Evolutionary conservation across 2,329 filamentous ascomycete genomes (phyloP).

Genomic region (Colletotrichum chrysophilum): DNA sequence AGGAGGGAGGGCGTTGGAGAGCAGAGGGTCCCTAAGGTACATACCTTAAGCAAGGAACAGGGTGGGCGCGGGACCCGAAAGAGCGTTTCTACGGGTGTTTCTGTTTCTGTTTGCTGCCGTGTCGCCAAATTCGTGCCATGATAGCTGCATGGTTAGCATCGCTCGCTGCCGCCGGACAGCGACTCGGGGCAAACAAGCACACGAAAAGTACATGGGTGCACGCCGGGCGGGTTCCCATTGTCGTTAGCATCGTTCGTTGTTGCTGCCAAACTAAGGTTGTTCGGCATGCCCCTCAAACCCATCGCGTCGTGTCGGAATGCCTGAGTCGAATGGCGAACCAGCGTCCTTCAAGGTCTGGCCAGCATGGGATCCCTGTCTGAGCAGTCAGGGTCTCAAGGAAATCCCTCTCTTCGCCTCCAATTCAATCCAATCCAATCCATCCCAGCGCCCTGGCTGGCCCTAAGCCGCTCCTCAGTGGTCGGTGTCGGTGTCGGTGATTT

Average conservation of each 20-base stretch:
- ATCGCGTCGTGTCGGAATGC: constrained; percentile 8
- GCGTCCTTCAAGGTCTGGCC: background rate
- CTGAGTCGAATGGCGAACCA: constrained; percentile 4
- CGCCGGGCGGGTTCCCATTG: background rate
- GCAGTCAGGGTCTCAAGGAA: background rate
- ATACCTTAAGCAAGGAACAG: background rate
- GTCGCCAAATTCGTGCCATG: background rate
- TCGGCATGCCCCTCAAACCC: constrained; percentile 2
- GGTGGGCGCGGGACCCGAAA: constrained; percentile 6
- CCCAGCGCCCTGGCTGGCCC: background rate
- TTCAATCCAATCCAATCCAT: background rate
- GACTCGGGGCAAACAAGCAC: background rate
- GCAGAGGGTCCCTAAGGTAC: background rate
- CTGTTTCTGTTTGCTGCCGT: background rate
- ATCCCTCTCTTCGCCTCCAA: background rate
- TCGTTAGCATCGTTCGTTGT: background rate
- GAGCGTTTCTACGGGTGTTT: background rate
- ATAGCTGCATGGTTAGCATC: background rate
- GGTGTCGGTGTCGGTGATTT: background rate
- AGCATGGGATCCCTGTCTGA: background rate
- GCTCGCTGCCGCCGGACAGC: background rate
- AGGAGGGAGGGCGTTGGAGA: background rate
- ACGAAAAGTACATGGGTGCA: background rate
- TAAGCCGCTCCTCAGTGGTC: background rate
- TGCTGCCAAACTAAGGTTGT: constrained; percentile 4